A percentile compares a stretch with the other conserved stretches of the same genome.
Conservation (phyloP, 306 rosid genomes). For the Gillenia trifoliata region DNA sequence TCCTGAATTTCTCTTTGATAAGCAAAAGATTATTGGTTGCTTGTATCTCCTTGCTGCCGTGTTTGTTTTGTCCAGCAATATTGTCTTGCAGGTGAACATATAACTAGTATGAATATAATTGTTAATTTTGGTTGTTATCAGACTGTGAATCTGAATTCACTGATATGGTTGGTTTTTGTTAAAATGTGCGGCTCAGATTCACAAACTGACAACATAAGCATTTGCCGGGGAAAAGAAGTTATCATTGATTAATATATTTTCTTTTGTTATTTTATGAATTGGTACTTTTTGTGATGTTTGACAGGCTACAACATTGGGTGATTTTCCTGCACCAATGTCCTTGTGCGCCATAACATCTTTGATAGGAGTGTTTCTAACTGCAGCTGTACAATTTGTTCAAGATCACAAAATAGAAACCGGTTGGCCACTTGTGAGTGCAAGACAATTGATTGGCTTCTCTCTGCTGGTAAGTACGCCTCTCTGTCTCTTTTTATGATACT, state of each 20-base stretch:
- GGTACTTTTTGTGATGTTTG: background rate
- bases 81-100: conserved; percentile 61
- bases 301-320: conserved; percentile 61
- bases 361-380: conserved; percentile 54
- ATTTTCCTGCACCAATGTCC: conserved; percentile 83
- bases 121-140: background rate
- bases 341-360: conserved; percentile 63
- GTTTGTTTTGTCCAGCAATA: conserved; percentile 46
- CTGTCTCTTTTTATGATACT: background rate
- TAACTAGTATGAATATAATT: background rate
- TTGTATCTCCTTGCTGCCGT: conserved; percentile 60
- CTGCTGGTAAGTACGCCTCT: conserved; percentile 40
- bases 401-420: conserved; percentile 29
- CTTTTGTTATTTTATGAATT: background rate
- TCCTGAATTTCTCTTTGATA: conserved; percentile 34
- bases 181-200: background rate
- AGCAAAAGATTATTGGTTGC: conserved; percentile 62
- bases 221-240: background rate
- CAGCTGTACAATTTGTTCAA: conserved; percentile 30
- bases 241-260: background rate
- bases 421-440: conserved; percentile 35
- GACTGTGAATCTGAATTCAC: background rate
- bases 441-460: conserved; percentile 40
- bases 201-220: background rate
- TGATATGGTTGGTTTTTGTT: background rate